These are phyloP conservation scores for Cronartium quercuum DNA, from an alignment of 1,284 basidiomycete species.

Conservation along the genomic window DNA sequence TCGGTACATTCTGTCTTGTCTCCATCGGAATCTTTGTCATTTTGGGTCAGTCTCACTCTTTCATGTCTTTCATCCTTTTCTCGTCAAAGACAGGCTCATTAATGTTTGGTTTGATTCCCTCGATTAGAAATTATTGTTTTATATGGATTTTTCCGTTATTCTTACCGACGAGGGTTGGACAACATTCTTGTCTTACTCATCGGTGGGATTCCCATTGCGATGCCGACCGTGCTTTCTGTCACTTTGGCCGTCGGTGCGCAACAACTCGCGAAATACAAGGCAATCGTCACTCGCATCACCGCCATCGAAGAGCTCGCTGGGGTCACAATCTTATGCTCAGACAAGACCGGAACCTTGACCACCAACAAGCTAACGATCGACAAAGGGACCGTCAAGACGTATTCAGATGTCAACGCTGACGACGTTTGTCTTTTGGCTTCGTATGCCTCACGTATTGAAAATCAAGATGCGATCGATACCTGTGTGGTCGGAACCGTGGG, in stretches of 20 bases:
- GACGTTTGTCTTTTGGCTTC: slow-evolving; percentile 88
- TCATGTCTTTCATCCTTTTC: not conserved
- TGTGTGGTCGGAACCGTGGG: slow-evolving; percentile 77
- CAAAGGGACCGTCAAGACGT: slow-evolving; percentile 81
- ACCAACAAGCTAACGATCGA: slow-evolving; percentile 99
- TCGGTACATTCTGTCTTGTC: slow-evolving; percentile 89
- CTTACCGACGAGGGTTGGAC: slow-evolving; percentile 87
- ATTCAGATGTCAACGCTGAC: slow-evolving; percentile 78
- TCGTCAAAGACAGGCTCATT: too few relatives aligned
- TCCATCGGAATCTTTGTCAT: slow-evolving; percentile 58
- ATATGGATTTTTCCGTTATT: slow-evolving; percentile 78
- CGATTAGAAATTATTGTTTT: slow-evolving; percentile 74
- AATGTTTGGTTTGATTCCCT: slow-evolving; percentile 1
- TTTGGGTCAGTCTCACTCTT: slow-evolving; percentile 17
- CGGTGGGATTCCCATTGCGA: slow-evolving; percentile 94
- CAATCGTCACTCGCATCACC: slow-evolving; percentile 95
- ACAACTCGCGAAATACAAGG: slow-evolving; percentile 97
- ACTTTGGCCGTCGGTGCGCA: slow-evolving; percentile 96
- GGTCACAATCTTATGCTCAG: slow-evolving; percentile 93
- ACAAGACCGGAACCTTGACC: slow-evolving; percentile 94
- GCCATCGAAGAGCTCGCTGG: slow-evolving; percentile 95
- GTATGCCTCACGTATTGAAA: slow-evolving; percentile 94
- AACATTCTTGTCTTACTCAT: slow-evolving; percentile 95
- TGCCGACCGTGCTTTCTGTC: slow-evolving; percentile 93
- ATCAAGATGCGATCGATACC: slow-evolving; percentile 92